Conservation (phyloP, 129 eudicot genomes). For the Daucus carota region DH1_v3.0 NC_030384.2:39229501-39230000, state of each 20-base stretch:
- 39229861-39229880: neutral
- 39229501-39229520: neutral
- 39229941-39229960: neutral
- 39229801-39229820: neutral
- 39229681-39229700: neutral
- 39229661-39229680: neutral
- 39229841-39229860: neutral
- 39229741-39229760: neutral
- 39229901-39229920: conserved; percentile 1
- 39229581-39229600: too few species aligned
- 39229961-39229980: neutral
- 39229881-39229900: neutral
- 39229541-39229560: too few species aligned
- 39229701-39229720: neutral
- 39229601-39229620: too few species aligned
- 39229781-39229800: neutral
- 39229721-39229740: neutral
- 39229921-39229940: neutral
- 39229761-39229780: neutral
- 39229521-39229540: neutral
- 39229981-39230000: neutral
- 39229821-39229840: neutral
- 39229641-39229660: neutral
- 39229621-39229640: neutral
- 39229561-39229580: too few species aligned